Evolutionary conservation across 371 early-diverging fungal species (phyloP), one percentile per base, ranked within the genome.

Genomic region (Mortierella sp.): DNA sequence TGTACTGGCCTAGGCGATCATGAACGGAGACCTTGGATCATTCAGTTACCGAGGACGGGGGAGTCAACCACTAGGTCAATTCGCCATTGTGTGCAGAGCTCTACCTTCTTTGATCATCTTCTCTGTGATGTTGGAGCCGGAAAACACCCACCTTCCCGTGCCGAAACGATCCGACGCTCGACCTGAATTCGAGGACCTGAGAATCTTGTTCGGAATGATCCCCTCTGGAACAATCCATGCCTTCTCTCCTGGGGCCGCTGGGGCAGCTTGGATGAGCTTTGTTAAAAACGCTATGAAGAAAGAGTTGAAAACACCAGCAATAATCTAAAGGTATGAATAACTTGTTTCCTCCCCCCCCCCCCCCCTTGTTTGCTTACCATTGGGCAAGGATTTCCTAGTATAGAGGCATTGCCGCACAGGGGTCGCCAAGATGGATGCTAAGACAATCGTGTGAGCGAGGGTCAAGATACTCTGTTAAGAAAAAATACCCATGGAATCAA

Each of bases 191-290:
- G 54, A 6, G n/a, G 2, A 8, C 10, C 16, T 39, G 18, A 28
- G 24, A 16, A 57, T 31, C 14, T 27, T 39, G 18, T 43, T 9
- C 2, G 74, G 68, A 3, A 71, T 30, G 19, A 71, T 71, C 26
- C 51, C 50, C 18, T 71, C 72, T 5, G 72, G 61, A n/a, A 73
- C 74, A 27, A 73, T 64, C 74, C 74, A 73, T 16, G 60, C 23
- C 0, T 26, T 60, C 6, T 52, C 58, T 0, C 30, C 49, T 21
- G 34, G 55, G 12, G 50, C 47, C 0, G 39, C 50, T 3, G 61
- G 38, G 0, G 64, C 64, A 13, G 68, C 74, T 27, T 59, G 64
- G n/a, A 73, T 73, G 18, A 73, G 64, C 47, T 60, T 73, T 23
- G 74, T 73, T 53, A 73, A 14, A 39, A 73, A 64, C 1, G 74